Base-by-base conservation (phyloP, 2,329 filamentous ascomycete genomes). In the Apiospora phragmitis region DNA sequence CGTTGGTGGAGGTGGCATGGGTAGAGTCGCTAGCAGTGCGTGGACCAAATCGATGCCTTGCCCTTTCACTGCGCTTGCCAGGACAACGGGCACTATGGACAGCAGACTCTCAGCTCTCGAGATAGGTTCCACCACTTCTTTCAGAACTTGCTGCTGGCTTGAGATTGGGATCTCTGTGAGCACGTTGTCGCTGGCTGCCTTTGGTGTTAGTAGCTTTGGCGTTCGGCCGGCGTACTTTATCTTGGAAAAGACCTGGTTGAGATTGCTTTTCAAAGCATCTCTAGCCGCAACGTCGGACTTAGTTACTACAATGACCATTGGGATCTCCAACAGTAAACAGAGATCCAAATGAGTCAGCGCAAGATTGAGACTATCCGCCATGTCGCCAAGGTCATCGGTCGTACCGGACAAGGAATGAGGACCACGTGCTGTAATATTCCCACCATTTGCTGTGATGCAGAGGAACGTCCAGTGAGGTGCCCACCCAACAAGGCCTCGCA, bases 401-500 rank as follows among this genome's bases (percentile, higher is more conserved):
- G 85, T 81, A 6, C 76, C 76, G 1, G 85, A 83, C 24, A 86
- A 82, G 0, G 86, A 87, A 70, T 84, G 83, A 8, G 83, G 83
- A 38, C 79, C 76, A 59, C 78, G 77, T 4, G 77, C 74, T 4
- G 76, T 75, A 65, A 79, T 76, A 16, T 92, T 89, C 14, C 87
- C 85, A 73, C 92, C 92, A 77, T 96, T 93, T 45, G 94, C 94
- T 65, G 94, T 91, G 72, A 98, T 90, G 75, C 97, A 98, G 2
- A 98, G 86, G 29, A 97, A 81, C 1, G 93, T 94, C 92, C 96
- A 99, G 79, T 98, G 94, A 11, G 96, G 96, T 47, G 93, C 93
- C 95, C 96, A 98, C 65, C 95, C 96, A 73, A 99, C 88, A n/a
- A 99, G 85, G 0, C 95, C 94, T 71, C 95, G 90, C 69, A 98